Base-by-base conservation (phyloP, 495 filamentous ascomycete species). In the Patellaria atrata region DNA sequence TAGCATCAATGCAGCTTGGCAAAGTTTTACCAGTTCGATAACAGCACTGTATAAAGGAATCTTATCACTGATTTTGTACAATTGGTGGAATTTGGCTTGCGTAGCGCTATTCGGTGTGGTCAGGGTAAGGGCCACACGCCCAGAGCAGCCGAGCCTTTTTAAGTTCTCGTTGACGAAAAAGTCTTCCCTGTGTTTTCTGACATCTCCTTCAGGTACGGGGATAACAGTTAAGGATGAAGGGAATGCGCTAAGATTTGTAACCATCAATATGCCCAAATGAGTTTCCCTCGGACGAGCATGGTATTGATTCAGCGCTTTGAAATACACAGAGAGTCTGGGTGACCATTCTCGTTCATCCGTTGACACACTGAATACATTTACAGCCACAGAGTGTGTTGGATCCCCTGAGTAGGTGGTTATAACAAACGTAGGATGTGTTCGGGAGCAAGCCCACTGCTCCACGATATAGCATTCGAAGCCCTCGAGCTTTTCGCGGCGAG, bases 381-480 rank as follows among this genome's bases (percentile, higher is more conserved):
- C 84, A 4, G 74, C 51, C 12, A 94, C 70, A 3, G 60, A 68
- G 53, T 94, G 79, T 12, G 77, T 75, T 8, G 71, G 64, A 45
- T 94, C 80, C 12, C 89, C 91, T 0, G 91, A 94, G 54, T 89
- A 96, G 4, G 87, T 93, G 14, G 79, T 78, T 40, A 97, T 93
- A 18, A 92, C 71, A 42, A 89, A 82, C 17, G 86, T 93, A 5
- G 87, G 89, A 45, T 93, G 79, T 20, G 71, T 65, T 35, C 89
- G 73, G 5, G 86, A 94, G 54, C 84, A 94, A 8, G 82, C 83
- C 91, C 89, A 97, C 70, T 97, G 89, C 55, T 96, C 89, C 37
- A 97, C 85, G 22, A 96, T 57, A 59, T 96, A 96, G 31, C 87
- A 61, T 52, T 94, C 86, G 53, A 94, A 96, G 38, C 91, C 91